Percentiles rank a stretch among this genome's conserved stretches.
Conservation (phyloP, 1,284 basidiomycete genomes). For the Gymnopus androsaceus region DNA sequence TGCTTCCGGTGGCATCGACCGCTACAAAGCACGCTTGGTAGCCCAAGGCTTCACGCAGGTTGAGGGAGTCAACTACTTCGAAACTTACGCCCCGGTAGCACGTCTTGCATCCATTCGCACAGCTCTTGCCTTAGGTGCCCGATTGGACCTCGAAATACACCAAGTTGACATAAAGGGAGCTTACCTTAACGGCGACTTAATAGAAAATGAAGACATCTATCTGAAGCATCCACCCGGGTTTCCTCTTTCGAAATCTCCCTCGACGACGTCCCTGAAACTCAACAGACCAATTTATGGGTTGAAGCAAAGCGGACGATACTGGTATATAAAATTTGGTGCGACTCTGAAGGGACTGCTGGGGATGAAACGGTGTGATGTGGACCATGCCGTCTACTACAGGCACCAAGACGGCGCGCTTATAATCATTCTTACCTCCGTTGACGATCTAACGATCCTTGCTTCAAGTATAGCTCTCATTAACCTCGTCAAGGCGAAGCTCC, state of each 20-base stretch:
- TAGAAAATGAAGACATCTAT: conserved; percentile 25
- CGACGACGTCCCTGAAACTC: not conserved
- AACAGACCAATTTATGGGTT: conserved; percentile 5
- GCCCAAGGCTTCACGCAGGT: conserved; percentile 41
- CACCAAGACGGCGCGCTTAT: conserved; percentile 17
- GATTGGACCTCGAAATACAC: too few species aligned
- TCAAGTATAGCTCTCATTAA: conserved; percentile 19
- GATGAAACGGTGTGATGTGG: conserved; percentile 21
- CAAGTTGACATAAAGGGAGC: too few species aligned
- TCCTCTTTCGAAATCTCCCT: not conserved
- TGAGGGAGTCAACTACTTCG: conserved; percentile 38
- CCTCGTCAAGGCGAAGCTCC: not conserved
- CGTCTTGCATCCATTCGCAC: too few species aligned
- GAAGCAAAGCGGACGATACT: conserved; percentile 7
- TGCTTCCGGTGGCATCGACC: conserved; percentile 27
- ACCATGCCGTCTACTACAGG: conserved; percentile 25
- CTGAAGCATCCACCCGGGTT: conserved; percentile 24
- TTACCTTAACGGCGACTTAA: not conserved
- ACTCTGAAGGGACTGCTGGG: conserved; percentile 6
- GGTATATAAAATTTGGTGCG: conserved; percentile 12
- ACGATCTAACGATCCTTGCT: conserved; percentile 25
- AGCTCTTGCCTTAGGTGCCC: too few species aligned
- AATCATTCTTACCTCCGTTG: conserved; percentile 27
- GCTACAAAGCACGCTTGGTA: conserved; percentile 40
- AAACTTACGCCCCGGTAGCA: conserved; percentile 40